Evolutionary conservation across 2,329 filamentous ascomycete species (phyloP).

Genomic region (Blastomyces gilchristii): DNA sequence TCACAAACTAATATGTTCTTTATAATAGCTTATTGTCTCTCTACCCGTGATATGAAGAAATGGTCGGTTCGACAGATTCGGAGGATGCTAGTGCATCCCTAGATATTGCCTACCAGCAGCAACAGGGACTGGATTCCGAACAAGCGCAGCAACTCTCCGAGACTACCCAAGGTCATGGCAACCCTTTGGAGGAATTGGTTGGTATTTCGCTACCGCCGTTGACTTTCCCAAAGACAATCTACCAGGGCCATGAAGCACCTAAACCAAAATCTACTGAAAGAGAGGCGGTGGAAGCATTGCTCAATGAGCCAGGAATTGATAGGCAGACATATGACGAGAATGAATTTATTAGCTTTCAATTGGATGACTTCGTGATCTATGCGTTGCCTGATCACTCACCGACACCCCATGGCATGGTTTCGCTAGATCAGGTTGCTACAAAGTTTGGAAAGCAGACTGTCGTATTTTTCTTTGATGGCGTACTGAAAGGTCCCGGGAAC

Average conservation of each 20-base stretch:
- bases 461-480: conserved; percentile 50
- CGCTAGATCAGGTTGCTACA: conserved; percentile 45
- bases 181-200: not conserved
- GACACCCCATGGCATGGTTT: conserved; percentile 42
- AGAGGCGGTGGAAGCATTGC: conserved; percentile 24
- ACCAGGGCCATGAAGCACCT: conserved; percentile 17
- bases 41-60: not conserved
- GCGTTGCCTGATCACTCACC: conserved; percentile 22
- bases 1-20: not conserved
- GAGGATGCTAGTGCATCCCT: not conserved
- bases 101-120: not conserved
- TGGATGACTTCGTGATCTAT: conserved; percentile 53
- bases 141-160: not conserved
- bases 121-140: not conserved
- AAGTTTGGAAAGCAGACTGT: conserved; percentile 23
- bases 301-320: conserved; percentile 16
- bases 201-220: conserved; percentile 13
- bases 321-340: conserved; percentile 14
- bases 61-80: not conserved
- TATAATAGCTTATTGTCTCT: not conserved
- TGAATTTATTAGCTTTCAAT: conserved; percentile 38
- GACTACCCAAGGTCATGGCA: not conserved
- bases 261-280: conserved; percentile 21
- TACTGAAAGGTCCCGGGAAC: conserved; percentile 33
- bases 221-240: conserved; percentile 21